phyloP scores from a whole-genome alignment of 2,329 filamentous ascomycete species.

The Septoria linicola region DNA sequence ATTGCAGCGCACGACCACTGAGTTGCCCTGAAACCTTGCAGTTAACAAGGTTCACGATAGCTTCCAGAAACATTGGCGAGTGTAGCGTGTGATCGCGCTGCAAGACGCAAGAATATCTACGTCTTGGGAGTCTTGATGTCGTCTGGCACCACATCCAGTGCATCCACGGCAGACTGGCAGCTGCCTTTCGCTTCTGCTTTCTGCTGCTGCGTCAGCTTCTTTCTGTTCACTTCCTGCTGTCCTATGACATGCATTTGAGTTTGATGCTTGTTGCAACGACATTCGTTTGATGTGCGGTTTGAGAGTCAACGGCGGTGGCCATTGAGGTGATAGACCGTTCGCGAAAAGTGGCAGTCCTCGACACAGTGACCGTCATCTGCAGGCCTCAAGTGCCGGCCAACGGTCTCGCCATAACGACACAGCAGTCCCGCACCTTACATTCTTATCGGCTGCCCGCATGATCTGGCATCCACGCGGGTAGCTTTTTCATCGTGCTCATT shows the following conservation, averaged over 20 bases:
- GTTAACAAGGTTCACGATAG: constrained; percentile 9
- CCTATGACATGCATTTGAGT: not conserved
- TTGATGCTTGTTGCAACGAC: constrained; percentile 7
- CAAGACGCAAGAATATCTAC: not conserved
- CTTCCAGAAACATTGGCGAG: constrained; percentile 11
- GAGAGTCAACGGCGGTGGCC: not conserved
- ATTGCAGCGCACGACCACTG: not conserved
- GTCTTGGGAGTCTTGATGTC: not conserved
- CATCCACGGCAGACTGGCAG: constrained; percentile 11
- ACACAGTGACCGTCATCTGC: not conserved
- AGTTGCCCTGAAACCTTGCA: not conserved
- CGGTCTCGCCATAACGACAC: not conserved
- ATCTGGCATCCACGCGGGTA: constrained; percentile 10
- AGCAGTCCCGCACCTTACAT: constrained; percentile 1
- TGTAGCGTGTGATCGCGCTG: constrained; percentile 11
- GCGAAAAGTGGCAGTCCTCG: constrained; percentile 1
- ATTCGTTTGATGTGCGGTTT: constrained; percentile 14
- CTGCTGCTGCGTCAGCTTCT: not conserved
- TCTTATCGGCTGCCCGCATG: constrained; percentile 14
- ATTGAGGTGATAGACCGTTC: not conserved
- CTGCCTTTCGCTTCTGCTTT: constrained; percentile 7
- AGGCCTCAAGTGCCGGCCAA: constrained; percentile 1
- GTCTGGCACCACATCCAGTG: not conserved
- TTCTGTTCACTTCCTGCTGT: not conserved
- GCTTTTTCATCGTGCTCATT: not conserved